Percentiles rank a stretch among this genome's conserved stretches.
phyloP scores from a whole-genome alignment of 1,139 yeast species.

The Saccharomycopsis crataegensis region DNA sequence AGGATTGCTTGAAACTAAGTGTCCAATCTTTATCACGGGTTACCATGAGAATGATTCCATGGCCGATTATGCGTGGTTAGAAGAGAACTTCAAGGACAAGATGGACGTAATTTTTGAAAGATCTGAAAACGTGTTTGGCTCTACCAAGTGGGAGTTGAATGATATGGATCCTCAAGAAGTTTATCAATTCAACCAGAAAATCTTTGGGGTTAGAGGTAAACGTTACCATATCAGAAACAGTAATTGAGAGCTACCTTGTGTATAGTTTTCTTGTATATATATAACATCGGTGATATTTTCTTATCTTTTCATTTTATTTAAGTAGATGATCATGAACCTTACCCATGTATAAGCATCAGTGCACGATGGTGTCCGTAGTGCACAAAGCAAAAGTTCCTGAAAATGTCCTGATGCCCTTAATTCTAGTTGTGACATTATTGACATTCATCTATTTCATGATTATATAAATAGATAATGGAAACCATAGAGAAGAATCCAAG shows the following conservation, averaged over 20 bases:
- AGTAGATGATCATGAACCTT: too few species aligned
- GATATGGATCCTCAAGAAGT: constrained; percentile 89
- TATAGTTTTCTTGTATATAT: background rate
- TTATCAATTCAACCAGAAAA: constrained; percentile 81
- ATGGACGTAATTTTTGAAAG: constrained; percentile 77
- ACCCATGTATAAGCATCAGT: too few species aligned
- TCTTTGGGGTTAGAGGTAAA: constrained; percentile 93
- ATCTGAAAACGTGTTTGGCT: constrained; percentile 64
- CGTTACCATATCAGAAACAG: constrained; percentile 52
- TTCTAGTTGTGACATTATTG: background rate
- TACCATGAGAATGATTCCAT: constrained; percentile 68
- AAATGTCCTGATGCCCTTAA: too few species aligned
- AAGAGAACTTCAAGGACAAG: constrained; percentile 59
- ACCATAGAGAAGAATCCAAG: background rate
- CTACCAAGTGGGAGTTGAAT: constrained; percentile 90
- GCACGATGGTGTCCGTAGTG: too few species aligned
- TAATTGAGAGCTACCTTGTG: background rate
- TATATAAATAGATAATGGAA: background rate
- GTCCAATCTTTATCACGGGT: constrained; percentile 87
- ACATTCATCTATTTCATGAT: background rate
- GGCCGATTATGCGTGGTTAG: constrained; percentile 69
- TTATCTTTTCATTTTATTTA: too few species aligned
- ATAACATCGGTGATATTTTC: background rate
- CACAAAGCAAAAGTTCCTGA: too few species aligned
- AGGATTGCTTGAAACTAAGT: constrained; percentile 84